Percentiles rank a stretch among this genome's conserved stretches.
These are phyloP conservation scores for Excoecaria cochinchinensis DNA, from an alignment of 345 rosid species.

Conservation along the genomic window DNA sequence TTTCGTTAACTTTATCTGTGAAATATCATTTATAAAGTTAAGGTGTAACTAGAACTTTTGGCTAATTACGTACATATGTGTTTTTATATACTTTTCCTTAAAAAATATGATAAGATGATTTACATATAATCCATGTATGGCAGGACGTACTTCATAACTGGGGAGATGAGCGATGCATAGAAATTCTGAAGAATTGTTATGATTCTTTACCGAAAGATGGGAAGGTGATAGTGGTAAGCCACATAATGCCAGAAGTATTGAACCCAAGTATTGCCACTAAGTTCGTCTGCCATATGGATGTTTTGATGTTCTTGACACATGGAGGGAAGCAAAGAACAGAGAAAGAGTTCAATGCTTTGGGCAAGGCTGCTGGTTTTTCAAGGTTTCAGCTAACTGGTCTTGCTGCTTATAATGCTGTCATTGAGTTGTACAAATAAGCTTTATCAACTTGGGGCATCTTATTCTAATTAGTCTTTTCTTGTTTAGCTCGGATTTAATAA, in stretches of 20 bases:
- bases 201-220: neutral
- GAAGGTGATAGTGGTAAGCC: neutral
- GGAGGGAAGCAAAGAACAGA: conserved; percentile 22
- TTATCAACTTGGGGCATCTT: too few species aligned
- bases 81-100: too few species aligned
- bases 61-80: too few species aligned
- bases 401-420: conserved; percentile 9
- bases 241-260: conserved; percentile 3
- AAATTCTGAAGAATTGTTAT: neutral
- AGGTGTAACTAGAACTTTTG: too few species aligned
- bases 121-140: neutral
- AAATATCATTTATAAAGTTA: too few species aligned
- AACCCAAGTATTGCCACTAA: neutral
- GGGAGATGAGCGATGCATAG: neutral
- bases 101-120: neutral
- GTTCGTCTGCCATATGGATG: conserved; percentile 5
- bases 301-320: conserved; percentile 11
- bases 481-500: too few species aligned
- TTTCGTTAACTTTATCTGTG: too few species aligned
- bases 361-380: conserved; percentile 22
- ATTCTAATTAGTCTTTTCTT: too few species aligned
- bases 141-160: neutral
- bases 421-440: conserved; percentile 21
- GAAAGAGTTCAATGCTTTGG: conserved; percentile 21
- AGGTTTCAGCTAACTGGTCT: conserved; percentile 11